These are phyloP conservation scores for Penicillium glabrum DNA, from an alignment of 2,329 filamentous ascomycete species.

Conservation along the genomic window DNA sequence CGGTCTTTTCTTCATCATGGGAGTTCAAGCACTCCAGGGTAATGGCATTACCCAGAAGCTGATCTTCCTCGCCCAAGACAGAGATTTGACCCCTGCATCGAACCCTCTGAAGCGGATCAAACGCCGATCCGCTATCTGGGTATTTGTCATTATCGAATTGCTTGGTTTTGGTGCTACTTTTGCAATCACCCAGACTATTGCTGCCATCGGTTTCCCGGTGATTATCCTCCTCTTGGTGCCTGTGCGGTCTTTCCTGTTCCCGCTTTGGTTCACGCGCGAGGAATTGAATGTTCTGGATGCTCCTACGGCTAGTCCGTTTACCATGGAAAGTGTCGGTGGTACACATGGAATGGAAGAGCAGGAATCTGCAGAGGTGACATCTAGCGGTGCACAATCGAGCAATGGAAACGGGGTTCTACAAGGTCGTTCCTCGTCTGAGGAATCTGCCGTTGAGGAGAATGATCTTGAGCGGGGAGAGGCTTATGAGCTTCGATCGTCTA, in stretches of 20 bases:
- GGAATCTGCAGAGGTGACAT: conserved; percentile 5
- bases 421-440: conserved; percentile 22
- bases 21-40: conserved; percentile 70
- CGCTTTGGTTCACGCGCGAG: conserved; percentile 57
- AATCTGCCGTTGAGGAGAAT: conserved; percentile 35
- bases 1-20: conserved; percentile 83
- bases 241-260: conserved; percentile 63
- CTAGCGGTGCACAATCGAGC: conserved; percentile 5
- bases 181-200: conserved; percentile 79
- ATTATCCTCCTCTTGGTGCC: conserved; percentile 71
- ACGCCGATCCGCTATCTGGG: conserved; percentile 68
- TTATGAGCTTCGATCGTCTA: conserved; percentile 34
- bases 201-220: conserved; percentile 77
- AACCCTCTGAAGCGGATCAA: conserved; percentile 62
- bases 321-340: conserved; percentile 73
- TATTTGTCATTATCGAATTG: conserved; percentile 68
- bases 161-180: conserved; percentile 74
- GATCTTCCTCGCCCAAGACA: conserved; percentile 67
- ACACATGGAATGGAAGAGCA: conserved; percentile 51
- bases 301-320: conserved; percentile 73
- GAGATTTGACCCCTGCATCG: conserved; percentile 55
- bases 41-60: conserved; percentile 78
- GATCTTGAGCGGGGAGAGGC: conserved; percentile 44
- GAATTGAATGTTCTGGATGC: conserved; percentile 67
- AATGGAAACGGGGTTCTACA: conserved; percentile 20